Conservation (phyloP, 768 basidiomycete species). For the Lactifluus subvellereus region DNA sequence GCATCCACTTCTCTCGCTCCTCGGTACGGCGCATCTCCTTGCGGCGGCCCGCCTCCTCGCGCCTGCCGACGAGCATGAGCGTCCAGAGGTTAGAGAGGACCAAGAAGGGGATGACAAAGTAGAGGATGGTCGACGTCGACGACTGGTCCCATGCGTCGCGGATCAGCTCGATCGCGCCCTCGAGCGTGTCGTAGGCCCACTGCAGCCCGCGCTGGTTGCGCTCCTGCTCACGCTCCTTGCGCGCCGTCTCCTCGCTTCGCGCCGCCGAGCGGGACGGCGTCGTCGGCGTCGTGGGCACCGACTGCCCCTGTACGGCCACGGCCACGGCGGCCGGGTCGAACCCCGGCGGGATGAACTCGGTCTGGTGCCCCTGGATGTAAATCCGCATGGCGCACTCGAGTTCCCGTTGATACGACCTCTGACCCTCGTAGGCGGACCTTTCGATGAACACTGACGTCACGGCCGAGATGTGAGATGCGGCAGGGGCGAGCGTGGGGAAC, state of each 20-base stretch:
- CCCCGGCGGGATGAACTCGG: slow-evolving; percentile 86
- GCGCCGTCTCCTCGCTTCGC: slow-evolving; percentile 33
- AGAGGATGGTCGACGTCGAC: slow-evolving; percentile 63
- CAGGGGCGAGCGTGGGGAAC: neutral
- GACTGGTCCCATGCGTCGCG: slow-evolving; percentile 76
- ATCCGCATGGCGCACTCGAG: slow-evolving; percentile 78
- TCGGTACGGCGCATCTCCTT: slow-evolving; percentile 50
- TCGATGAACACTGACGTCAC: slow-evolving; percentile 77
- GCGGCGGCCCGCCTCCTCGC: slow-evolving; percentile 40
- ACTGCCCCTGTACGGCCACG: slow-evolving; percentile 37
- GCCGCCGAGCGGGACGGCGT: slow-evolving; percentile 23
- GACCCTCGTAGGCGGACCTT: slow-evolving; percentile 84
- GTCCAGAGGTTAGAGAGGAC: slow-evolving; percentile 80
- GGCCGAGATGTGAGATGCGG: neutral
- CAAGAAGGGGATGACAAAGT: slow-evolving; percentile 63
- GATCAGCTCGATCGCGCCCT: slow-evolving; percentile 73
- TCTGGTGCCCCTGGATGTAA: slow-evolving; percentile 85
- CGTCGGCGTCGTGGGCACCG: slow-evolving; percentile 24
- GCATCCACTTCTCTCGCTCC: slow-evolving; percentile 71
- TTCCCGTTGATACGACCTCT: slow-evolving; percentile 78
- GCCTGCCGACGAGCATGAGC: slow-evolving; percentile 41
- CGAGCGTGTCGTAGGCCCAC: slow-evolving; percentile 86
- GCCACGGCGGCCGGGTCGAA: slow-evolving; percentile 55
- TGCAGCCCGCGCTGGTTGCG: slow-evolving; percentile 63
- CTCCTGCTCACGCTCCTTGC: slow-evolving; percentile 44